Conservation (phyloP, 1,139 yeast species). For the Saccharomycopsis crataegensis region DNA sequence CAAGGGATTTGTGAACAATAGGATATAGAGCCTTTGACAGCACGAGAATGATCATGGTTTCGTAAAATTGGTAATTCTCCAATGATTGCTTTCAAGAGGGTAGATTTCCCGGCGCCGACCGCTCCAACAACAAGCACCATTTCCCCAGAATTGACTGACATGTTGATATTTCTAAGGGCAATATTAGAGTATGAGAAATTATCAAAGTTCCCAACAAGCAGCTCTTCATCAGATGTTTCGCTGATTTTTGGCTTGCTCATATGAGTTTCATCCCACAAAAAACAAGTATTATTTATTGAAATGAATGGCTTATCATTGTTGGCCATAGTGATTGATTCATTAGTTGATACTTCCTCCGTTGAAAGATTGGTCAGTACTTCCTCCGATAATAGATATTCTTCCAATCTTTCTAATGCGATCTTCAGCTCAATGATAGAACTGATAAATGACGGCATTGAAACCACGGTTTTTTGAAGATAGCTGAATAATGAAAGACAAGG, state of each 20-base stretch:
- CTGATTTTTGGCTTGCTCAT: slow-evolving; percentile 18
- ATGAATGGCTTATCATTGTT: not conserved
- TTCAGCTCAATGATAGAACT: slow-evolving; percentile 50
- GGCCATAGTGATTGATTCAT: slow-evolving; percentile 24
- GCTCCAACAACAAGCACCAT: slow-evolving; percentile 67
- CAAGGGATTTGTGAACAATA: slow-evolving; percentile 79
- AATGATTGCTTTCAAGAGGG: slow-evolving; percentile 51
- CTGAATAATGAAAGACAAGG: slow-evolving; percentile 61
- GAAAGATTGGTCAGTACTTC: slow-evolving; percentile 50
- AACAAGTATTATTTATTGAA: slow-evolving; percentile 35
- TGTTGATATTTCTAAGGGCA: slow-evolving; percentile 45
- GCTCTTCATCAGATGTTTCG: not conserved
- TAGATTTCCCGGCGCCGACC: slow-evolving; percentile 76
- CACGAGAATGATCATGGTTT: not conserved
- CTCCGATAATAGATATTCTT: slow-evolving; percentile 41
- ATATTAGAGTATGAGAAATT: slow-evolving; percentile 19
- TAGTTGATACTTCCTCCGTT: slow-evolving; percentile 37
- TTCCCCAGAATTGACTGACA: slow-evolving; percentile 50
- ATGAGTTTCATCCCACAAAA: slow-evolving; percentile 38
- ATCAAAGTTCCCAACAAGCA: not conserved
- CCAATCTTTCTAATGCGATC: slow-evolving; percentile 51
- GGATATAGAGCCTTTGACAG: slow-evolving; percentile 56
- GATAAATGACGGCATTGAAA: slow-evolving; percentile 48
- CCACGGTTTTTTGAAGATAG: slow-evolving; percentile 52
- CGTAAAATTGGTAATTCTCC: slow-evolving; percentile 41